These are phyloP conservation scores for Diaporthe sp. DNA, from an alignment of 2,329 filamentous ascomycete genomes.

Conservation along the genomic window DNA sequence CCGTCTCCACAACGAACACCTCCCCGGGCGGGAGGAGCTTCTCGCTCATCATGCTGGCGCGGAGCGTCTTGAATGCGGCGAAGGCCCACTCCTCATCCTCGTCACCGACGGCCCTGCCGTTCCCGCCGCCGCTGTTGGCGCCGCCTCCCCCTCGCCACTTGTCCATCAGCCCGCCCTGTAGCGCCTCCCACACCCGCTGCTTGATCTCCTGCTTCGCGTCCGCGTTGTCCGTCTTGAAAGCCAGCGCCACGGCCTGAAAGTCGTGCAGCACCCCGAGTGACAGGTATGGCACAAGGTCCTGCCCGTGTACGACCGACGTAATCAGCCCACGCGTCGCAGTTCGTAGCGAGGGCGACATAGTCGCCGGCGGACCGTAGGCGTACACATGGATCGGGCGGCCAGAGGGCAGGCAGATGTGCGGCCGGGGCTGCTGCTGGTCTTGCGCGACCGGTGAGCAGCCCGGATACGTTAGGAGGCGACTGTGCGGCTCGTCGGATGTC, in stretches of 20 bases:
- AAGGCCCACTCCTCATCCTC: slow-evolving; percentile 79
- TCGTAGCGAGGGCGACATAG: slow-evolving; percentile 77
- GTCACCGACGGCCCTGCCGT: slow-evolving; percentile 38
- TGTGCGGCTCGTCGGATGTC: slow-evolving; percentile 66
- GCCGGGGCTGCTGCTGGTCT: slow-evolving; percentile 36
- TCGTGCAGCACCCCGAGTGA: slow-evolving; percentile 82
- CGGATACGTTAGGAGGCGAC: slow-evolving; percentile 49
- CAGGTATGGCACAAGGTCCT: slow-evolving; percentile 80
- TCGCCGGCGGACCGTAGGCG: slow-evolving; percentile 81
- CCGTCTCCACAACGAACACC: slow-evolving; percentile 79
- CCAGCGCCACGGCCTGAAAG: slow-evolving; percentile 77
- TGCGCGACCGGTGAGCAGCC: slow-evolving; percentile 32
- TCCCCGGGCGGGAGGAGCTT: slow-evolving; percentile 83
- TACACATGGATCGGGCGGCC: slow-evolving; percentile 83
- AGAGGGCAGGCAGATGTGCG: slow-evolving; percentile 67
- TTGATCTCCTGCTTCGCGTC: slow-evolving; percentile 77
- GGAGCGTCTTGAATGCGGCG: slow-evolving; percentile 73
- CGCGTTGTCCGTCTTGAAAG: slow-evolving; percentile 79
- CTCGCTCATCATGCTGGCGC: slow-evolving; percentile 75
- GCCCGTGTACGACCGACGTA: slow-evolving; percentile 79
- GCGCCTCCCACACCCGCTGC: slow-evolving; percentile 73
- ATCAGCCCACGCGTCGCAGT: slow-evolving; percentile 79
- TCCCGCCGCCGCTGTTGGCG: slow-evolving; percentile 41
- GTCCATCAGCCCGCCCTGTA: slow-evolving; percentile 72
- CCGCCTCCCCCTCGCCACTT: slow-evolving; percentile 67